Percentiles rank a stretch among this genome's conserved stretches.
These are phyloP conservation scores for Raddia distichophylla DNA, from an alignment of 176 grass and related monocot species.

Conservation along the genomic window DNA sequence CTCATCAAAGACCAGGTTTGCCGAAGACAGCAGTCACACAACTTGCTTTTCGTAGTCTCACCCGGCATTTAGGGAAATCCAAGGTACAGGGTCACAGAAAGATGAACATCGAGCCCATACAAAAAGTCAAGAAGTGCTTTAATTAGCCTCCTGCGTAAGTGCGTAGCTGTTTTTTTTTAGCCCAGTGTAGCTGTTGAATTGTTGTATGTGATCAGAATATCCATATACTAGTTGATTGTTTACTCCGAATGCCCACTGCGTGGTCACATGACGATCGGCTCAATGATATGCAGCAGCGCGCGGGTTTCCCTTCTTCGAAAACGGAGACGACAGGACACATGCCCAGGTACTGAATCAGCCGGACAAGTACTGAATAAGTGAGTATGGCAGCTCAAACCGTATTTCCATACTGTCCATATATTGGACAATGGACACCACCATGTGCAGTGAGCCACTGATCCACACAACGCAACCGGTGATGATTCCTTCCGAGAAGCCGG, in stretches of 20 bases:
- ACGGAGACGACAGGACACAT: neutral
- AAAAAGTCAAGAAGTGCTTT: neutral
- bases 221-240: neutral
- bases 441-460: neutral
- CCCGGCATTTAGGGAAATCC: neutral
- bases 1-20: neutral
- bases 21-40: neutral
- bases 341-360: conserved; percentile 13
- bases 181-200: conserved; percentile 12
- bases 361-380: neutral
- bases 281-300: conserved; percentile 2
- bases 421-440: conserved; percentile 22
- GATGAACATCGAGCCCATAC: neutral
- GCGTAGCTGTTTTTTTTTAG: too few relatives aligned
- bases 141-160: neutral
- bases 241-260: neutral
- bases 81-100: neutral
- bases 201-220: neutral
- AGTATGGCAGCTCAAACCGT: neutral
- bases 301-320: neutral
- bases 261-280: conserved; percentile 18
- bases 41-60: neutral
- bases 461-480: neutral
- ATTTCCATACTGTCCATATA: neutral
- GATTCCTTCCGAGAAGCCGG: neutral